Conservation (phyloP, 2,329 filamentous ascomycete genomes). For the Fusarium anthophilum region DNA sequence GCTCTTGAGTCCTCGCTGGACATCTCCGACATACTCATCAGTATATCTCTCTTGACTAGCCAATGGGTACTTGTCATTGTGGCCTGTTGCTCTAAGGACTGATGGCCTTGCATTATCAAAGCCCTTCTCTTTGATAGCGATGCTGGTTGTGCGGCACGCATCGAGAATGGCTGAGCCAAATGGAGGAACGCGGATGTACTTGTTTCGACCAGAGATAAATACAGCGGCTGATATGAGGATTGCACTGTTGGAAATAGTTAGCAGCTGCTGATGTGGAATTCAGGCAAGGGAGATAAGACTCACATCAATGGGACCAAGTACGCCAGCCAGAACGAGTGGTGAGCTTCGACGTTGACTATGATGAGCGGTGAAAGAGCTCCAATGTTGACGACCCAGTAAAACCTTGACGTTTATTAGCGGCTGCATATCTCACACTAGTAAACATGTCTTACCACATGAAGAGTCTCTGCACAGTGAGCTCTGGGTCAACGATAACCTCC, state of each 20-base stretch:
- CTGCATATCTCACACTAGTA: fast-evolving
- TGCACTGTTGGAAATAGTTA: background rate
- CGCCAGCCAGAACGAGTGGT: background rate
- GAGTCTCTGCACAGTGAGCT: background rate
- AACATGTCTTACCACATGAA: background rate
- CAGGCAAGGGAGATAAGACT: background rate
- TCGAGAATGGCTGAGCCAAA: conserved; percentile 5
- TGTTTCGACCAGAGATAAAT: background rate
- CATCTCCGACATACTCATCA: conserved; percentile 2
- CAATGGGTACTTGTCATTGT: background rate
- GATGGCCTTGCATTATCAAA: background rate
- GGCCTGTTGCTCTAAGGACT: background rate
- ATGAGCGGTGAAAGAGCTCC: conserved; percentile 2
- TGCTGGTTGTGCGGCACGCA: background rate
- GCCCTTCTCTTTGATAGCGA: background rate
- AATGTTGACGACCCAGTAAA: conserved; percentile 7
- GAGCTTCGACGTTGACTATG: background rate
- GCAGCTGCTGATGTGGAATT: no score
- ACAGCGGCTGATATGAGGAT: background rate
- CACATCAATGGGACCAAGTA: background rate
- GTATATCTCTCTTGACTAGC: background rate
- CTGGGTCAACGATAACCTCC: background rate
- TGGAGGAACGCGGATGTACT: background rate
- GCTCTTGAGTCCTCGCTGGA: conserved; percentile 3
- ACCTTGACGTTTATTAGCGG: background rate